Evolutionary conservation across 2,329 filamentous ascomycete species (phyloP).

Genomic region (Aspergillus texensis): DNA sequence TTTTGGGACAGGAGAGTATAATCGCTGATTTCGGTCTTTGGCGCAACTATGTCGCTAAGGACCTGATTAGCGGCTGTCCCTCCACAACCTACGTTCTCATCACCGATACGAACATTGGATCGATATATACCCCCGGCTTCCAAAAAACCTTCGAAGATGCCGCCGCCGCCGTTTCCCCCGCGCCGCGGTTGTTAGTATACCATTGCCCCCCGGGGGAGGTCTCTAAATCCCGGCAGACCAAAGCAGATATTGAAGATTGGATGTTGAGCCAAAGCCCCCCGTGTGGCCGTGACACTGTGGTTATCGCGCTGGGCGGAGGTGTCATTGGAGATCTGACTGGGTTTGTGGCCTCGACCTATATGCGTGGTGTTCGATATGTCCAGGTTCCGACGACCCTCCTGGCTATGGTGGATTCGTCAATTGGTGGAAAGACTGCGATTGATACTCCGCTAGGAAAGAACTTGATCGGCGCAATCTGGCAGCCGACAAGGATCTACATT

Average conservation of each 20-base stretch:
- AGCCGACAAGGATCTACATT: slow-evolving; percentile 90
- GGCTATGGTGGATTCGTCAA: slow-evolving; percentile 97
- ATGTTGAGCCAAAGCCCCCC: slow-evolving; percentile 76
- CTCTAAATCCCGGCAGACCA: slow-evolving; percentile 90
- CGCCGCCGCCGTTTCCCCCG: slow-evolving; percentile 47
- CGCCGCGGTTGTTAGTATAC: slow-evolving; percentile 78
- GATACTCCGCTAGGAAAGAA: slow-evolving; percentile 97
- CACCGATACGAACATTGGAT: slow-evolving; percentile 88
- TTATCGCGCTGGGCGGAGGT: slow-evolving; percentile 91
- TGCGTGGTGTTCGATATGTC: slow-evolving; percentile 94
- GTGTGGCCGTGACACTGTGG: slow-evolving; percentile 93
- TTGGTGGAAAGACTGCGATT: slow-evolving; percentile 97
- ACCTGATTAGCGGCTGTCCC: slow-evolving; percentile 74
- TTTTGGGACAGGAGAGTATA: slow-evolving; percentile 87
- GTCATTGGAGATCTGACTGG: slow-evolving; percentile 98
- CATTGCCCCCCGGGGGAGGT: slow-evolving; percentile 87
- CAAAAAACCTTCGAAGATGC: slow-evolving; percentile 63
- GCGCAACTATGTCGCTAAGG: slow-evolving; percentile 76
- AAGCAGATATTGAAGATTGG: slow-evolving; percentile 97
- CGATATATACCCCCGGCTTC: slow-evolving; percentile 80
- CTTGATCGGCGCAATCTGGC: slow-evolving; percentile 93
- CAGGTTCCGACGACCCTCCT: slow-evolving; percentile 94
- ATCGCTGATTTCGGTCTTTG: slow-evolving; percentile 90
- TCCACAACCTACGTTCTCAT: slow-evolving; percentile 96
- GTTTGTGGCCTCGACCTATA: slow-evolving; percentile 96